Evolutionary conservation across 192 early-diverging fungal species (phyloP).

Genomic region (Coemansia sp.): DNA sequence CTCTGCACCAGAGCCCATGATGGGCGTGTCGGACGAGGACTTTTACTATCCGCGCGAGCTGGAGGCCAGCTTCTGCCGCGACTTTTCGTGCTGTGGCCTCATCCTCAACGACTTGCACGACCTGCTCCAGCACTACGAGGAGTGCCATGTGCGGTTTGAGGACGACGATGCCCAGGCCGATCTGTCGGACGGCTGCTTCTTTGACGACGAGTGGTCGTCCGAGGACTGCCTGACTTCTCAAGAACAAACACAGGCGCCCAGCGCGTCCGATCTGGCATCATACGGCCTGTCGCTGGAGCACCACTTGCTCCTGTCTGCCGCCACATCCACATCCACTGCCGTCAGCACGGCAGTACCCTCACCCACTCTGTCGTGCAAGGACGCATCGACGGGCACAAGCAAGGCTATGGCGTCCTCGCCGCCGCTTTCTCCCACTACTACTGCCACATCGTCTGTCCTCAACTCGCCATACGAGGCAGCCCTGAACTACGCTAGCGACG

Average conservation of each 20-base stretch:
- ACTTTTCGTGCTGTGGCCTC: constrained; percentile 94
- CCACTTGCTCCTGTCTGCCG: constrained; percentile 42
- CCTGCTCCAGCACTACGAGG: constrained; percentile 95
- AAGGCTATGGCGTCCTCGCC: constrained; percentile 23
- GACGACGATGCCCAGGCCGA: constrained; percentile 70
- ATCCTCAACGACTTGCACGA: constrained; percentile 89
- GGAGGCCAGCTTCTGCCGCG: constrained; percentile 90
- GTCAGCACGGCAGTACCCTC: constrained; percentile 32
- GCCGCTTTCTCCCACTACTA: constrained; percentile 46
- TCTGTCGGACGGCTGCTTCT: constrained; percentile 49
- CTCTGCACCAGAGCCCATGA: constrained; percentile 16
- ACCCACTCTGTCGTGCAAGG: constrained; percentile 30
- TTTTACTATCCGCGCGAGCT: constrained; percentile 68
- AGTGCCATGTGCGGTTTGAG: constrained; percentile 87
- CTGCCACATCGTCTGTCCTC: constrained; percentile 46
- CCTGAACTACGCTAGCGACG: constrained; percentile 33
- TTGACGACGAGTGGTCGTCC: constrained; percentile 55
- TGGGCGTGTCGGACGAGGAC: constrained; percentile 46
- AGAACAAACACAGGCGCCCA: constrained; percentile 1
- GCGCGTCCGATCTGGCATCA: constrained; percentile 34
- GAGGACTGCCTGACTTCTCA: constrained; percentile 26
- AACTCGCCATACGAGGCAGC: constrained; percentile 49
- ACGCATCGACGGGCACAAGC: constrained; percentile 4
- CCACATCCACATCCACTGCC: constrained; percentile 37
- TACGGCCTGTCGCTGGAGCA: constrained; percentile 53